Conservation (phyloP, 306 rosid species). For the Ammopiptanthus mongolicus region DNA sequence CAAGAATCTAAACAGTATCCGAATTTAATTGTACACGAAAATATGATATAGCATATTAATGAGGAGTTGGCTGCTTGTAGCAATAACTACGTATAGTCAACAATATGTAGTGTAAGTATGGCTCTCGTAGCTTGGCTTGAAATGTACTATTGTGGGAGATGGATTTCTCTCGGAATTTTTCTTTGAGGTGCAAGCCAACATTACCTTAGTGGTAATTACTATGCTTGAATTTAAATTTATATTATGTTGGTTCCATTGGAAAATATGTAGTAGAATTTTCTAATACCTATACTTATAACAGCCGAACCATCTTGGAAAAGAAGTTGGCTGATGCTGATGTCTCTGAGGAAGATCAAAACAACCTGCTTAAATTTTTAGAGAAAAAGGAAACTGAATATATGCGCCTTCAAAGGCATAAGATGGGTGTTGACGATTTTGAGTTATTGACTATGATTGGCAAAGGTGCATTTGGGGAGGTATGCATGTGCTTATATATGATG, state of each 20-base stretch:
- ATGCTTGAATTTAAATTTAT: neutral
- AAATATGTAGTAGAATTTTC: neutral
- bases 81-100: too few relatives aligned
- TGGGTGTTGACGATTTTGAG: conserved; percentile 96
- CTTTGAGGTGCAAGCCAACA: neutral
- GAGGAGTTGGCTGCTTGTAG: neutral
- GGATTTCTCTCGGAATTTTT: neutral
- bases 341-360: conserved; percentile 95
- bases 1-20: neutral
- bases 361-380: conserved; percentile 81
- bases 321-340: conserved; percentile 99
- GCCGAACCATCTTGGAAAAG: conserved; percentile 74
- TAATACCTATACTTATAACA: conserved; percentile 23
- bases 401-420: conserved; percentile 98
- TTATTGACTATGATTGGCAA: conserved; percentile 92
- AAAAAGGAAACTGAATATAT: conserved; percentile 96
- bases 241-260: neutral
- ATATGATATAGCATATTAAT: neutral
- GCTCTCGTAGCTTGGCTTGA: too few relatives aligned
- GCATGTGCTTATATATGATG: neutral
- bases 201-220: neutral
- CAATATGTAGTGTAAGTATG: too few relatives aligned
- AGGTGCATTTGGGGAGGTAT: conserved; percentile 99
- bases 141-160: neutral
- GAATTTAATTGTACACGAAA: neutral